A percentile compares a stretch with the other conserved stretches of the same genome.
These are phyloP conservation scores for Actinomortierella ambigua DNA, from an alignment of 371 early-diverging fungal genomes.

Conservation along the genomic window DNA sequence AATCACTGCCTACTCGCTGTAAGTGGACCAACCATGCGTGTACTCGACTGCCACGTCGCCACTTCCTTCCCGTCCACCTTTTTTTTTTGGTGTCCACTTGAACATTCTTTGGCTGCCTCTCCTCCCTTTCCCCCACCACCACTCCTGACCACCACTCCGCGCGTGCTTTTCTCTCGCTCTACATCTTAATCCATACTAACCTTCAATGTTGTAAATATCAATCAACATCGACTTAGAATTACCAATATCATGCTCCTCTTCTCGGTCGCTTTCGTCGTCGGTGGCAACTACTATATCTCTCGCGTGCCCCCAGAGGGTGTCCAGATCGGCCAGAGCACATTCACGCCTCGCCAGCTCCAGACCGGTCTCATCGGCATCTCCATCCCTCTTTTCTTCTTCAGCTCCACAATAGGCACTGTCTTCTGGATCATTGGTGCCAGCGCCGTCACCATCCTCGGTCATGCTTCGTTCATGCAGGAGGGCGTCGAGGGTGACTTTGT, in stretches of 20 bases:
- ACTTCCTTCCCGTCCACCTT: too few species aligned
- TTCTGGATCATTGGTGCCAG: slow-evolving; percentile 75
- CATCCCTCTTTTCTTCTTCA: slow-evolving; percentile 61
- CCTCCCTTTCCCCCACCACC: too few species aligned
- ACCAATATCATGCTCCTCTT: slow-evolving; percentile 63
- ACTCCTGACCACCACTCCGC: too few species aligned
- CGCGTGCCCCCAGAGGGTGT: slow-evolving; percentile 58
- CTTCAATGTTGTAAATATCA: background rate
- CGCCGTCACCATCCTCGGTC: slow-evolving; percentile 62
- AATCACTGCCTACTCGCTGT: slow-evolving; percentile 67
- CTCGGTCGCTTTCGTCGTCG: slow-evolving; percentile 59
- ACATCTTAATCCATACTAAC: too few species aligned
- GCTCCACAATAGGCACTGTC: slow-evolving; percentile 65
- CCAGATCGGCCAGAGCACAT: slow-evolving; percentile 48
- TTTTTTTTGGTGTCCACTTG: too few species aligned
- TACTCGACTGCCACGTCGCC: too few species aligned
- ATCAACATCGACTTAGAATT: slow-evolving; percentile 43
- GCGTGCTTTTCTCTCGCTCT: too few species aligned
- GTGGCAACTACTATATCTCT: slow-evolving; percentile 60
- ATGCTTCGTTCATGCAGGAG: slow-evolving; percentile 68
- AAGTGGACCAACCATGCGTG: too few species aligned
- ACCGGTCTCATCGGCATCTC: slow-evolving; percentile 54
- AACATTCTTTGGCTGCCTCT: too few species aligned
- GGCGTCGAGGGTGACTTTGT: slow-evolving; percentile 68
- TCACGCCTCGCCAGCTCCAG: slow-evolving; percentile 59